Evolutionary conservation across 2,329 filamentous ascomycete species (phyloP), one percentile per base, ranked within the genome.

Genomic region (Penicillium oxalicum): DNA sequence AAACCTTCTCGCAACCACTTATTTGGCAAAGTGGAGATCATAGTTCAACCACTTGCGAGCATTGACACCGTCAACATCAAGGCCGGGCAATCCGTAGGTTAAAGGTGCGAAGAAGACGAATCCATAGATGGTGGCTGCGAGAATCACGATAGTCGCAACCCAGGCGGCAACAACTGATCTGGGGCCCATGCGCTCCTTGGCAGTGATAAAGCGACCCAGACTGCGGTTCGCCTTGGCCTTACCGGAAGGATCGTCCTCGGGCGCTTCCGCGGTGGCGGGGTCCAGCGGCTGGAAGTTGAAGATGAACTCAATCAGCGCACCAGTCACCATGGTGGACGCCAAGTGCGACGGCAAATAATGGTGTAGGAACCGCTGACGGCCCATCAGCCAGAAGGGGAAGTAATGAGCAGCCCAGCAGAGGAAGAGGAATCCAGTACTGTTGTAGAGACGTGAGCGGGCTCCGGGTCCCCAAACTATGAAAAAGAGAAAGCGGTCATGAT

Each of bases 391-490:
- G 77, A 98, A 98, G 45, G 91, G 91, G 70, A 95, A 83, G 76
- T 96, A 98, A 70, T 98, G 93, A 2, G 90, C 91, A 11, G 88
- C 90, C 93, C 93, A 98, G 48, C 90, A 89, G 49, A 98, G 81
- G 82, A 96, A 97, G 77, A 98, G 94, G 81, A 98, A 98, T 25
- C 93, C 93, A 0, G 93, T 97, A 47, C 90, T 96, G 78, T 97
- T 97, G 75, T 98, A 98, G 43, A 98, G 80, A 55, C 91, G 90
- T 25, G 88, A 91, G 57, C 93, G 91, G 28, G 93, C 90, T 57
- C 90, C 90, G 86, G 65, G 42, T 35, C 67, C 71, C 69, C 69
- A 72, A 45, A 72, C 69, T 75, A 51, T 41, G 18, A 18, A 18
- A 18, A 52, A 44, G 39, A 50, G 25, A 47, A 25, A n/a, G 41